Percentiles rank a stretch among this genome's conserved stretches.
Evolutionary conservation across 768 basidiomycete species (phyloP).

Genomic region (Macrolepiota albuminosa): DNA sequence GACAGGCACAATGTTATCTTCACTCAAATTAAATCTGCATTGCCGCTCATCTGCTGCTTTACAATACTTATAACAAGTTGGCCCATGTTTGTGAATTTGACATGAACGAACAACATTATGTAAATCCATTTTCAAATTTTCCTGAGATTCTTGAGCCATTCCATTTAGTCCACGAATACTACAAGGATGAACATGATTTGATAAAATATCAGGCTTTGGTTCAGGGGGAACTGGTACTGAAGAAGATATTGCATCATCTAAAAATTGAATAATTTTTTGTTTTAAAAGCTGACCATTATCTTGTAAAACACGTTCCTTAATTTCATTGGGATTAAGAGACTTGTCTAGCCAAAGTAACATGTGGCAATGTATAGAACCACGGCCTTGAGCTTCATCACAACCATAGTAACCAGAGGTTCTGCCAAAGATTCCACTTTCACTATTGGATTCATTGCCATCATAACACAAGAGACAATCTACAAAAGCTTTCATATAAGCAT

Average conservation of each 20-base stretch:
- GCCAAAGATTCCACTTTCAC: constrained; percentile 27
- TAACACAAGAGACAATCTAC: no score
- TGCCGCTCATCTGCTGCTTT: no score
- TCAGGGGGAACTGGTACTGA: constrained; percentile 16
- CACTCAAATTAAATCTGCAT: no score
- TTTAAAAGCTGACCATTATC: constrained; percentile 15
- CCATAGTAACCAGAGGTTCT: constrained; percentile 32
- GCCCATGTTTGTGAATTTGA: constrained; percentile 27
- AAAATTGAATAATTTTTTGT: constrained; percentile 14
- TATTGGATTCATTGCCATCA: constrained; percentile 1
- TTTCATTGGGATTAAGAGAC: constrained; percentile 22
- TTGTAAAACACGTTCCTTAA: constrained; percentile 4
- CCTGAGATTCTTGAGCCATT: constrained; percentile 1
- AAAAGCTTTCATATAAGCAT: no score
- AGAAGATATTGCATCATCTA: constrained; percentile 27
- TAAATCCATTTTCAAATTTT: constrained; percentile 17
- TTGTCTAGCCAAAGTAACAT: constrained; percentile 30
- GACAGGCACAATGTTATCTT: no score
- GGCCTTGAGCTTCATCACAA: constrained; percentile 27
- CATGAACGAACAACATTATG: constrained; percentile 17
- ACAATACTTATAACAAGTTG: constrained; percentile 30
- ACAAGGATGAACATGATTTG: constrained; percentile 9
- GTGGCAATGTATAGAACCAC: constrained; percentile 34
- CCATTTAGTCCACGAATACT: not conserved
- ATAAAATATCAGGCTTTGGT: not conserved